phyloP scores from a whole-genome alignment of 441 rosid genomes.

The Populus hybrid region DNA sequence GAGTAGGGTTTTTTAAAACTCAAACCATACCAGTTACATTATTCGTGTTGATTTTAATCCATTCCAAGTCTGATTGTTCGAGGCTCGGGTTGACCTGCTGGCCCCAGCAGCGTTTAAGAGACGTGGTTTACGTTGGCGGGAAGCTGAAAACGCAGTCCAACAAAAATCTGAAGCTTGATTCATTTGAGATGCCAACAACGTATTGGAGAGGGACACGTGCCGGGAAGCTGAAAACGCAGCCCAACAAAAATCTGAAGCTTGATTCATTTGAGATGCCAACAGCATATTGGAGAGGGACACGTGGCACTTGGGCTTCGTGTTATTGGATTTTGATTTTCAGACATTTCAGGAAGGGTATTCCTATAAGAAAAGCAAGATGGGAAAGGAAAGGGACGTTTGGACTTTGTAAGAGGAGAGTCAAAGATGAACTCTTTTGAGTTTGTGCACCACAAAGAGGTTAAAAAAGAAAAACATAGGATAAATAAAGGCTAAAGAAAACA shows the following conservation, averaged over 20 bases:
- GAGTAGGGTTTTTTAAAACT: too few relatives aligned
- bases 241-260: background rate
- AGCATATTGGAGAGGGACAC: slow-evolving; percentile 15
- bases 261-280: slow-evolving; percentile 5
- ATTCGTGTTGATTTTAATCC: too few relatives aligned
- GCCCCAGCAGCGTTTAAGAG: too few relatives aligned
- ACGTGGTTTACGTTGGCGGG: slow-evolving; percentile 18
- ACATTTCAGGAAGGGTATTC: slow-evolving; percentile 9
- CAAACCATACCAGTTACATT: too few relatives aligned
- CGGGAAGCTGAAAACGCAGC: background rate
- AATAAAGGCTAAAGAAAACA: background rate
- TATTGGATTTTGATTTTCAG: slow-evolving; percentile 22
- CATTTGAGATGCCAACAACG: slow-evolving; percentile 7
- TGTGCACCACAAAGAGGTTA: slow-evolving; percentile 25
- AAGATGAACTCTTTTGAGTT: slow-evolving; percentile 35
- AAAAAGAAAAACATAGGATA: background rate
- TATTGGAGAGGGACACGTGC: slow-evolving; percentile 18
- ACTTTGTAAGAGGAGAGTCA: slow-evolving; percentile 41
- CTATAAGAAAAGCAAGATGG: background rate
- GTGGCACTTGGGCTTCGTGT: slow-evolving; percentile 24
- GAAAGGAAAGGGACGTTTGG: slow-evolving; percentile 18
- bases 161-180: background rate
- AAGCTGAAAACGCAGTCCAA: slow-evolving; percentile 1
- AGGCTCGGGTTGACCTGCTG: too few relatives aligned
- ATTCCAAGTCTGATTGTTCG: fast-evolving